Evolutionary conservation across 192 early-diverging fungal genomes (phyloP), one percentile per base, ranked within the genome.

Genomic region (Pilobolus umbonatus): DNA sequence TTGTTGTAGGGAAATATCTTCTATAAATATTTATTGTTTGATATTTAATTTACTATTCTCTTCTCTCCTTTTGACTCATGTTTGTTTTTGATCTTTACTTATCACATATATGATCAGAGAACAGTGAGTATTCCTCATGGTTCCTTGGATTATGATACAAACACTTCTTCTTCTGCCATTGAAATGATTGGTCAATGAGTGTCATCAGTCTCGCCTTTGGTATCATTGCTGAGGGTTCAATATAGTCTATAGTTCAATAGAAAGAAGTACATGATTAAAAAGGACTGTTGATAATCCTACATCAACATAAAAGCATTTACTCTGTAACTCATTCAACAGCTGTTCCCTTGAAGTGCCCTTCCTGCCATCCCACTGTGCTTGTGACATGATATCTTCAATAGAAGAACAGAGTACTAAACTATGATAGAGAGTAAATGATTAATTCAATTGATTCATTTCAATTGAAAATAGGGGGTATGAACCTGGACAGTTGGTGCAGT

Each of bases 211-310:
- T 79, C 39, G 77, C 77, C 29, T 85, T 81, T 4, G 95, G 97
- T 51, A 99, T 87, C 89, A 96, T 95, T 40, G 86, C 73, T 2
- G 83, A 69, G 0, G 91, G 83, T 4, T 88, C 81, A 46, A 98
- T 84, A 61, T 82, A 82, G 45, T 75, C 87, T 88, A 48, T n/a
- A n/a, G n/a, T 35, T 29, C 10, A 17, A 56, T n/a, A 43, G 14
- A 56, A 8, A 42, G 8, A 48, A 9, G 28, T 22, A 25, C 10
- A 57, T 19, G 12, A 29, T 51, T 14, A 51, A 44, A 24, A n/a
- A 45, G 43, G 21, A 64, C 64, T 11, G 59, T 44, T 25, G 62
- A 64, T 24, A 66, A 65, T 25, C 32, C n/a, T 24, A 49, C 38
- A 42, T 25, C 11, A 42, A 52, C 58, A 72, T 14, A 64, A 34